Conservation (phyloP, 345 rosid species). For the Syzygium jambos region DNA sequence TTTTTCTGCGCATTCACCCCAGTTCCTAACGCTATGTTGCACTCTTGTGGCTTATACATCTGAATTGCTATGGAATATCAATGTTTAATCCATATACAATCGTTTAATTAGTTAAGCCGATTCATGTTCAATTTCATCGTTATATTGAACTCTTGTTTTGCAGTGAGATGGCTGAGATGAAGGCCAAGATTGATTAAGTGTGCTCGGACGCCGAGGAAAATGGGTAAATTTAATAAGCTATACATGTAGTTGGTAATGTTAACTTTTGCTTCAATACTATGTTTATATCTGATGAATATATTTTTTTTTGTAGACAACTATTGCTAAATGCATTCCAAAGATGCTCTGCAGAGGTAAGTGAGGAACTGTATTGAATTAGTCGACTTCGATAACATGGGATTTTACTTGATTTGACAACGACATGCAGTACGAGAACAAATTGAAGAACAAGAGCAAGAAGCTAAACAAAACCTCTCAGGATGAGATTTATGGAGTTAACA, state of each 20-base stretch:
- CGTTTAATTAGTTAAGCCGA: too few relatives aligned
- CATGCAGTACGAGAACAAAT: not conserved
- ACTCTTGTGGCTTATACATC: too few relatives aligned
- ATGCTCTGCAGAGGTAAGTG: fast-evolving
- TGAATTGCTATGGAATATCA: fast-evolving
- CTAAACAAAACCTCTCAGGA: too few relatives aligned
- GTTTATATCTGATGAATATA: too few relatives aligned
- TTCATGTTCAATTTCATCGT: too few relatives aligned
- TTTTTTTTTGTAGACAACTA: too few relatives aligned
- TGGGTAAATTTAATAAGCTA: not conserved
- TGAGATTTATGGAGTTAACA: too few relatives aligned
- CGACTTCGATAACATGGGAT: fast-evolving
- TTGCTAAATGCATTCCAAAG: fast-evolving
- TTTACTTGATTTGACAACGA: too few relatives aligned
- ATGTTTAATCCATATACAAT: too few relatives aligned
- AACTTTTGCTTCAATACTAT: too few relatives aligned
- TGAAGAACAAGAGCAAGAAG: too few relatives aligned
- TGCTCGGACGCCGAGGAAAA: fast-evolving
- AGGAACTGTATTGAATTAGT: not conserved
- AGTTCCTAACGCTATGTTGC: not conserved
- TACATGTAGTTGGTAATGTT: too few relatives aligned
- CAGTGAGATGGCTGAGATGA: not conserved
- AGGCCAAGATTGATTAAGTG: not conserved
- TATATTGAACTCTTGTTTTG: not conserved
- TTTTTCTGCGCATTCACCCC: fast-evolving